Base-by-base conservation (phyloP, 2,329 filamentous ascomycete species). In the Trematosphaeria pertusa region DNA sequence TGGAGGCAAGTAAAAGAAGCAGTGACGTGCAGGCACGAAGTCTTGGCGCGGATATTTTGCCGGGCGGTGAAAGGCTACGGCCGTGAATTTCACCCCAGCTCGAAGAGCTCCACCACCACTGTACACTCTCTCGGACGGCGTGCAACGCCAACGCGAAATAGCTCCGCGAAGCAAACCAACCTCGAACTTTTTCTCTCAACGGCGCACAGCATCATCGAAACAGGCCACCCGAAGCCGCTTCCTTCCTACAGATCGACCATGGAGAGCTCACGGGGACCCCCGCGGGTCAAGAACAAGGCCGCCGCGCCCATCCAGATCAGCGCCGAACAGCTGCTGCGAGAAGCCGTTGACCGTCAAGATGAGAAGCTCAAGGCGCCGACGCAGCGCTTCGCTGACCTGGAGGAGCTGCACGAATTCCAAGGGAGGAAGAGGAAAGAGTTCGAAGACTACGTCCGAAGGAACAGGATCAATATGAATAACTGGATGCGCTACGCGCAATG, bases 261-360 rank as follows among this genome's bases (percentile, higher is more conserved):
- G 92, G 93, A 97, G 80, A 85, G 87, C 47, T 87, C 66, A 54
- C 87, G 93, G 56, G 94, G 93, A 63, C 93, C 94, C 48, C 93
- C 94, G 10, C 82, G 91, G 83, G 94, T 99, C 80, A 97, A 97
- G 76, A 97, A 99, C 81, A 99, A 99, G 87, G 91, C 89, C 58
- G 83, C 94, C 1, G 93, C 93, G 76, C 90, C 75, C 33, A 66
- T 76, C 48, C 75, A 97, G 77, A 96, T 99, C 71, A 95, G 89
- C 58, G 94, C 94, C 59, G 94, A 99, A 75, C 94, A 99, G 78
- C 87, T 99, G 54, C 86, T 99, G 33, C 89, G 94, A 61, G 94
- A 99, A 79, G 94, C 94, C 56, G 94, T 97, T 56, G 94, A 99
- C 75, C 86, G 94, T 51, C 94, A 97, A 76, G 94, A 99, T 75